These are phyloP conservation scores for Penicillium griseofulvum DNA, from an alignment of 2,329 filamentous ascomycete species.

Conservation along the genomic window DNA sequence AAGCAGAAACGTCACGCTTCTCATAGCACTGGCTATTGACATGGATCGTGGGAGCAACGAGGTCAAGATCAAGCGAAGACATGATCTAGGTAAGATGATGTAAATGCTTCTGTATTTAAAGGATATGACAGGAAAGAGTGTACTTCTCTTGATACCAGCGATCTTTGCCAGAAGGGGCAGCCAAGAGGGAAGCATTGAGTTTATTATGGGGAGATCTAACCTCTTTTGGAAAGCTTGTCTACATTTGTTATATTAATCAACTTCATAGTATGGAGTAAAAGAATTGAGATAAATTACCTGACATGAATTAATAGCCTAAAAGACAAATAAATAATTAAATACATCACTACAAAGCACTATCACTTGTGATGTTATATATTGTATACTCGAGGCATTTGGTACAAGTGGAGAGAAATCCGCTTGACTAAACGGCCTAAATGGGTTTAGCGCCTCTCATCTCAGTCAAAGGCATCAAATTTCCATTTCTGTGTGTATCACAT, in stretches of 20 bases:
- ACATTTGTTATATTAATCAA: no score
- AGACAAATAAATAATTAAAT: neutral
- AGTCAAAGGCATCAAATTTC: neutral
- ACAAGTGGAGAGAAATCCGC: neutral
- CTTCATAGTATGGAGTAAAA: no score
- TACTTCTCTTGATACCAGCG: neutral
- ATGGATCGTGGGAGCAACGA: neutral
- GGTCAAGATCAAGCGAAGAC: neutral
- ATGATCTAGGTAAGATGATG: neutral
- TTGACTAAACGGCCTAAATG: neutral
- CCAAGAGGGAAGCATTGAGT: slow-evolving; percentile 1
- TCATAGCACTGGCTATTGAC: neutral
- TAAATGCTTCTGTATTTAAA: neutral
- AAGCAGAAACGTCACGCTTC: neutral
- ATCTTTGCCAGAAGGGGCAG: neutral
- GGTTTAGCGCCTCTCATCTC: neutral
- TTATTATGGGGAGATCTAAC: neutral
- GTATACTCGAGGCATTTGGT: neutral
- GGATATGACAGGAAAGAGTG: neutral
- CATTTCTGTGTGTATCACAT: neutral
- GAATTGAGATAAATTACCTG: neutral
- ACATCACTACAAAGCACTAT: neutral
- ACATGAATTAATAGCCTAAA: neutral
- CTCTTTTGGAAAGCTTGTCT: neutral
- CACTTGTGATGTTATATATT: neutral